Percentiles rank a stretch among this genome's conserved stretches.
phyloP scores from a whole-genome alignment of 805 yeast genomes.

The Starmerella potacharoeniae region DNA sequence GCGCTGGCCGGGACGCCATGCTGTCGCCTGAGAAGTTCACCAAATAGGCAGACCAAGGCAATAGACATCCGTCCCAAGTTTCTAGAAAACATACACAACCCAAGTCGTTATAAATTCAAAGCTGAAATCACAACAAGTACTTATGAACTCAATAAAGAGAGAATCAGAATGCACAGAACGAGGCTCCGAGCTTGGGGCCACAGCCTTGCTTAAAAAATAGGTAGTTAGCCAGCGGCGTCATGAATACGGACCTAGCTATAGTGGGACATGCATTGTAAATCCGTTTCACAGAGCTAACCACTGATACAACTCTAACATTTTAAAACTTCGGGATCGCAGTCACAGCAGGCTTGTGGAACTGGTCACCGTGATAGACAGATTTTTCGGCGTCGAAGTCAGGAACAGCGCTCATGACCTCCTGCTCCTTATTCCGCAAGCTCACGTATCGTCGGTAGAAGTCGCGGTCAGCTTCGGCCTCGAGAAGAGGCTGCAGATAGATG shows the following conservation, averaged over 20 bases:
- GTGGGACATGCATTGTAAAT: no score
- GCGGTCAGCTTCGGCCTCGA: constrained; percentile 75
- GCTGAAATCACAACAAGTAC: no score
- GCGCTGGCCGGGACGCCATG: constrained; percentile 94
- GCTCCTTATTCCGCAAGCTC: constrained; percentile 59
- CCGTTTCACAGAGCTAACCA: background rate
- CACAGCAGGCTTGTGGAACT: constrained; percentile 31
- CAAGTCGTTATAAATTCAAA: no score
- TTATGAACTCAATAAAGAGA: no score
- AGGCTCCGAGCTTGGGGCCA: no score
- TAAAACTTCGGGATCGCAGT: constrained; percentile 27
- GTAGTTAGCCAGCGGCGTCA: no score
- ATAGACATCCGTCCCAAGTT: background rate
- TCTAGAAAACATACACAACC: no score
- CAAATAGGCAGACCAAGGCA: background rate
- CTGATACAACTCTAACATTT: background rate
- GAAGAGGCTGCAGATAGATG: constrained; percentile 56
- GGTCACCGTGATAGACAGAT: constrained; percentile 37
- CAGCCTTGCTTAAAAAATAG: no score
- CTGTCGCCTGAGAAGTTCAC: constrained; percentile 32
- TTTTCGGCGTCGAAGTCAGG: constrained; percentile 50
- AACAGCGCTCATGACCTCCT: constrained; percentile 50
- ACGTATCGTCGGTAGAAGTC: constrained; percentile 59
- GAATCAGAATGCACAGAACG: no score
- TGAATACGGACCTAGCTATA: no score